Percentiles rank a stretch among this genome's conserved stretches.
phyloP scores from a whole-genome alignment of 306 rosid genomes.

The Geum urbanum region DNA sequence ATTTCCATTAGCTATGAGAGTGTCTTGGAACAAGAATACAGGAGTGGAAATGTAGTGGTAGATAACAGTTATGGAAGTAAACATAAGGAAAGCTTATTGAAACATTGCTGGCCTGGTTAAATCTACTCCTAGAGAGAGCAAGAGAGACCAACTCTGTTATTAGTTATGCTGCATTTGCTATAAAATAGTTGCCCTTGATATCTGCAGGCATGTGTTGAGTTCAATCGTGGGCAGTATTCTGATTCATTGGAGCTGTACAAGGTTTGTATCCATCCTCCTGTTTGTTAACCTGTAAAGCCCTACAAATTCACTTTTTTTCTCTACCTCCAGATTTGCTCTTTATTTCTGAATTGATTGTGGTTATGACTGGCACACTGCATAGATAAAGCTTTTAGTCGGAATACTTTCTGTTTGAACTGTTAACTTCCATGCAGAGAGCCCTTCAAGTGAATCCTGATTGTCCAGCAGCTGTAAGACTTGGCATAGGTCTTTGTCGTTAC shows the following conservation, averaged over 20 bases:
- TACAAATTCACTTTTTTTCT: conserved; percentile 1
- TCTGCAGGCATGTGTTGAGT: conserved; percentile 96
- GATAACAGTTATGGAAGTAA: not conserved
- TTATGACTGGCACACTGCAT: not conserved
- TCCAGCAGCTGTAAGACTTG: conserved; percentile 97
- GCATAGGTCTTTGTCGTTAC: conserved; percentile 96
- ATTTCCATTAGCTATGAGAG: not conserved
- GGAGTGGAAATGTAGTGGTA: not conserved
- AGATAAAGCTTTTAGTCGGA: conserved; percentile 4
- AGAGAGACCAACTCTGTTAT: conserved; percentile 3
- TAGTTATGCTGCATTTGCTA: conserved; percentile 20
- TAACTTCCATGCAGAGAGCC: conserved; percentile 64
- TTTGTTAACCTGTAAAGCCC: conserved; percentile 24
- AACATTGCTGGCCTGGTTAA: conserved; percentile 5
- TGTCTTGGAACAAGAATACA: not conserved
- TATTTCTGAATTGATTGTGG: conserved; percentile 1
- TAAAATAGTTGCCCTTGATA: conserved; percentile 25
- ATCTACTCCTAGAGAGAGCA: conserved; percentile 9
- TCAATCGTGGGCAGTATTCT: conserved; percentile 78
- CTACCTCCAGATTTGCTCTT: conserved; percentile 8
- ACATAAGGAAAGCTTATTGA: not conserved
- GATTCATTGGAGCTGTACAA: conserved; percentile 93
- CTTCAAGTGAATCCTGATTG: conserved; percentile 76
- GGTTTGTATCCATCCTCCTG: conserved; percentile 52
- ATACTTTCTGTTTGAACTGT: conserved; percentile 29